Percentiles rank a stretch among this genome's conserved stretches.
Conservation (phyloP, 2,329 filamentous ascomycete genomes). For the Coniochaeta sp. region DNA sequence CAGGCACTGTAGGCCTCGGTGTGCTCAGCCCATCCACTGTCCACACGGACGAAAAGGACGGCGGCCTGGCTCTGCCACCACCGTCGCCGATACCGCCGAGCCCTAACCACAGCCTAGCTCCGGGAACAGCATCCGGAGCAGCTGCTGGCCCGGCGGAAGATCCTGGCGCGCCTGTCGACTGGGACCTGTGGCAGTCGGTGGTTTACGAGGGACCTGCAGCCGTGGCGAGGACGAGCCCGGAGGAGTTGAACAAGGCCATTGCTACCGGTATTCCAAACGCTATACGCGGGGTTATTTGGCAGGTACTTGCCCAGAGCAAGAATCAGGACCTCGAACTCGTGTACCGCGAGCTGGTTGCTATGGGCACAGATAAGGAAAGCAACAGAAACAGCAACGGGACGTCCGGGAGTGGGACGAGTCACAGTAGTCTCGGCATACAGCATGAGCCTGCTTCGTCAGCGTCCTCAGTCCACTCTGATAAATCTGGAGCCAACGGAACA, state of each 20-base stretch:
- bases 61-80: constrained; percentile 16
- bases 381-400: constrained; percentile 50
- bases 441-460: constrained; percentile 72
- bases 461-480: constrained; percentile 76
- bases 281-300: constrained; percentile 97
- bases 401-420: constrained; percentile 42
- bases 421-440: constrained; percentile 47
- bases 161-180: constrained; percentile 76
- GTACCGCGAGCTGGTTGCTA: constrained; percentile 74
- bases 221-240: constrained; percentile 77
- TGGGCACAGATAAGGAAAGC: constrained; percentile 76
- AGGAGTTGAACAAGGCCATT: constrained; percentile 85
- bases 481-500: constrained; percentile 51
- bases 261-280: constrained; percentile 89
- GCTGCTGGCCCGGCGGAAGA: constrained; percentile 66
- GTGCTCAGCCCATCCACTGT: constrained; percentile 6
- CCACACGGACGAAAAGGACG: constrained; percentile 17
- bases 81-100: constrained; percentile 50
- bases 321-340: constrained; percentile 80
- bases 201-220: constrained; percentile 91
- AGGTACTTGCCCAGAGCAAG: constrained; percentile 92
- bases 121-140: constrained; percentile 78
- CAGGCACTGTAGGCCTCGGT: constrained; percentile 7
- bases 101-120: constrained; percentile 65
- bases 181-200: constrained; percentile 95